Percentiles rank a stretch among this genome's conserved stretches.
Evolutionary conservation across 2,329 filamentous ascomycete species (phyloP).

Genomic region (Clarireedia sp.): DNA sequence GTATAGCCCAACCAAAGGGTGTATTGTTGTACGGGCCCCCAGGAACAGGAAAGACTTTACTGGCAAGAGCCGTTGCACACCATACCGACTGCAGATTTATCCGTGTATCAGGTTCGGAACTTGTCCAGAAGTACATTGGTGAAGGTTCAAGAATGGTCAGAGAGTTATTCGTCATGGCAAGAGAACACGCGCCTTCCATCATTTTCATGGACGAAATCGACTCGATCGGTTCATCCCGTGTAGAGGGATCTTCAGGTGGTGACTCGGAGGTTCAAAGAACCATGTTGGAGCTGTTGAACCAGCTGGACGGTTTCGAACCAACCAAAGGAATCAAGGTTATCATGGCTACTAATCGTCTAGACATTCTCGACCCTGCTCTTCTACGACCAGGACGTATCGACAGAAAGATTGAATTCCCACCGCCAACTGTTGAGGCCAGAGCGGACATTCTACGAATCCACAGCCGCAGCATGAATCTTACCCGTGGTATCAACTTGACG

Average conservation of each 20-base stretch:
- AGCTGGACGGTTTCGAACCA: conserved; percentile 96
- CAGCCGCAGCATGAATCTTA: conserved; percentile 97
- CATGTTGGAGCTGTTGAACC: conserved; percentile 96
- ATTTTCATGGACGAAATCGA: conserved; percentile 99
- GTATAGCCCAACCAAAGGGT: conserved; percentile 96
- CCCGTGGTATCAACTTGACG: conserved; percentile 89
- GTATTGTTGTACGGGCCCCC: conserved; percentile 94
- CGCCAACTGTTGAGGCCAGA: conserved; percentile 89
- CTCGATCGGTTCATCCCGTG: conserved; percentile 93
- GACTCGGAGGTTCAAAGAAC: conserved; percentile 98
- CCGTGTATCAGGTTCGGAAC: conserved; percentile 86
- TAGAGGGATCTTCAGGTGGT: conserved; percentile 89
- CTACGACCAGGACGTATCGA: conserved; percentile 96
- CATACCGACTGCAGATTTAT: conserved; percentile 99
- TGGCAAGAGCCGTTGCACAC: conserved; percentile 92
- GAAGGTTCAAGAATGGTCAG: conserved; percentile 98
- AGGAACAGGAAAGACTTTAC: conserved; percentile 91
- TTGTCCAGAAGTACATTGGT: conserved; percentile 99
- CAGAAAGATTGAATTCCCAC: conserved; percentile 97
- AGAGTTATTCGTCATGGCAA: conserved; percentile 97
- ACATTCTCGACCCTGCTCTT: conserved; percentile 92
- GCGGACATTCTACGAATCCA: conserved; percentile 98
- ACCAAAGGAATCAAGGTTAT: conserved; percentile 99
- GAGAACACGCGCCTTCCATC: conserved; percentile 95
- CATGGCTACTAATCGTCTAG: conserved; percentile 97